Evolutionary conservation across 805 yeast genomes (phyloP).

Genomic region (Pichia insulana): DNA sequence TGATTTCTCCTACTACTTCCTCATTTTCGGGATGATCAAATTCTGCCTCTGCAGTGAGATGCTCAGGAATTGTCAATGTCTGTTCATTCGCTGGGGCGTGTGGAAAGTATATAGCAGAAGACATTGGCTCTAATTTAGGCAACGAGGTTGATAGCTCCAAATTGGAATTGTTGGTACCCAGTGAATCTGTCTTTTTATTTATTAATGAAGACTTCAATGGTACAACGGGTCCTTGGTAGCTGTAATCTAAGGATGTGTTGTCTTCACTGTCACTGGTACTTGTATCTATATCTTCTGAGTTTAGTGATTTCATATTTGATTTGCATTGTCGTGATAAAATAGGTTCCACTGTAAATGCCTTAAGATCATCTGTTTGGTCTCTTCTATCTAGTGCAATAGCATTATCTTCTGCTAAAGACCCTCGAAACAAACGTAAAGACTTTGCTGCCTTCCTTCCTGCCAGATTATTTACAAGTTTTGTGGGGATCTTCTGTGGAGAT

Average conservation of each 20-base stretch:
- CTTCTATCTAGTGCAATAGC: neutral
- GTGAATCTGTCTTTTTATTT: too few species aligned
- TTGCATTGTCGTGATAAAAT: constrained; percentile 4
- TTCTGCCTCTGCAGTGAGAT: constrained; percentile 42
- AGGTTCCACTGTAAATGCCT: neutral
- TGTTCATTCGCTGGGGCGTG: constrained; percentile 38
- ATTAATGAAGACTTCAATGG: too few species aligned
- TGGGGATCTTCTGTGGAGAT: constrained; percentile 7
- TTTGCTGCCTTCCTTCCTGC: constrained; percentile 37
- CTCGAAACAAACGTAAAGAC: constrained; percentile 43
- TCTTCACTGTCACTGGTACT: too few species aligned
- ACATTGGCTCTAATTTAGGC: constrained; percentile 45
- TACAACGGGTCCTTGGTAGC: too few species aligned
- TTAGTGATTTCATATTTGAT: neutral
- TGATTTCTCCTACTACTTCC: constrained; percentile 1
- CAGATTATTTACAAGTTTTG: constrained; percentile 8
- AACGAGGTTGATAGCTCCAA: constrained; percentile 8
- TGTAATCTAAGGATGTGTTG: too few species aligned
- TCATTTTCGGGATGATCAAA: constrained; percentile 28
- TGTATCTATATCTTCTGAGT: neutral
- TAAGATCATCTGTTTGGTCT: neutral
- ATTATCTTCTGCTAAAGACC: constrained; percentile 4
- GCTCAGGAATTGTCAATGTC: constrained; percentile 25
- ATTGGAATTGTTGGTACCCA: too few species aligned
- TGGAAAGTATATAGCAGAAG: constrained; percentile 66